A percentile compares a stretch with the other conserved stretches of the same genome.
Conservation (phyloP, 2,329 filamentous ascomycete species). For the Aspergillus sp. region DNA sequence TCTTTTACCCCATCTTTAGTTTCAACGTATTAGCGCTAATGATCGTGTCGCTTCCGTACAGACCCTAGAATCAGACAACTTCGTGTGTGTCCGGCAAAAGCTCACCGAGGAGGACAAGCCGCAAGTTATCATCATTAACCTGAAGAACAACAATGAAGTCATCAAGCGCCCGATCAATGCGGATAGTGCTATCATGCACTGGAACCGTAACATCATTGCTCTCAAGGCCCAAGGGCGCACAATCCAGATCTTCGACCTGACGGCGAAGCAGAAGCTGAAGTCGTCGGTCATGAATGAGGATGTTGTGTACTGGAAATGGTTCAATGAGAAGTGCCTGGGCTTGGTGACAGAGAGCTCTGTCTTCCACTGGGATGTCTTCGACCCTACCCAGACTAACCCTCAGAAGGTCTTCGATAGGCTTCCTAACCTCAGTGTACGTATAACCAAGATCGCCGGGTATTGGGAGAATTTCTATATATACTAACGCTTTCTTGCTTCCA, state of each 20-base stretch:
- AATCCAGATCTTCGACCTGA: slow-evolving; percentile 95
- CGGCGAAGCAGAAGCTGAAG: slow-evolving; percentile 92
- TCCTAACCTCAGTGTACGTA: slow-evolving; percentile 76
- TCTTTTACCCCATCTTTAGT: background rate
- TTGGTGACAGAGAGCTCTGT: slow-evolving; percentile 88
- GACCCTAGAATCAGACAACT: slow-evolving; percentile 98
- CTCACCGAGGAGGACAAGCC: slow-evolving; percentile 79
- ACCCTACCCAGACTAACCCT: slow-evolving; percentile 73
- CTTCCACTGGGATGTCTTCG: slow-evolving; percentile 97
- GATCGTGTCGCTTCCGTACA: slow-evolving; percentile 42
- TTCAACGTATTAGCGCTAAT: slow-evolving; percentile 19
- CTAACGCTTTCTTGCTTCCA: slow-evolving; percentile 40
- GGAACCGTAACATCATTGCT: slow-evolving; percentile 92
- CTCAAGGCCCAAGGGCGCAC: slow-evolving; percentile 92
- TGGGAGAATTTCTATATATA: background rate
- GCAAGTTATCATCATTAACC: slow-evolving; percentile 95
- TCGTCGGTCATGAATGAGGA: slow-evolving; percentile 96
- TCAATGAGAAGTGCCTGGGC: slow-evolving; percentile 83
- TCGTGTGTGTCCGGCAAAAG: slow-evolving; percentile 95
- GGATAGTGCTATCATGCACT: slow-evolving; percentile 99
- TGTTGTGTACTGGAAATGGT: slow-evolving; percentile 99
- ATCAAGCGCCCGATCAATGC: slow-evolving; percentile 95
- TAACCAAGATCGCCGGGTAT: background rate
- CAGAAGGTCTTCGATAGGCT: slow-evolving; percentile 95
- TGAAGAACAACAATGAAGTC: slow-evolving; percentile 96